Base-by-base conservation (phyloP, 1,284 basidiomycete genomes). In the Cryptococcus jaspeensis region DNA sequence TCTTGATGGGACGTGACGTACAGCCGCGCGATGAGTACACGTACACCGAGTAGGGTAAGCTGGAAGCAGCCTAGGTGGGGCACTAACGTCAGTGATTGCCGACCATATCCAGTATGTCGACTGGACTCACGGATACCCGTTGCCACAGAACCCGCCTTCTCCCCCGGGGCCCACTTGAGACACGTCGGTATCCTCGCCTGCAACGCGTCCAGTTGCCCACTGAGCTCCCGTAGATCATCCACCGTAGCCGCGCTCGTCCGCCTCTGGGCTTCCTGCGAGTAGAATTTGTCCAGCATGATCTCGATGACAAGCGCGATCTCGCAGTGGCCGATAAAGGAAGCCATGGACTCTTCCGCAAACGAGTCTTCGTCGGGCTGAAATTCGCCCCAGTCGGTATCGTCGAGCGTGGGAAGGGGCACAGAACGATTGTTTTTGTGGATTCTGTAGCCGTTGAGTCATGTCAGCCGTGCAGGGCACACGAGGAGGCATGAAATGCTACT, bases 351-450 rank as follows among this genome's bases (percentile, higher is more conserved):
- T 37, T 55, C 53, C 6, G 47, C 47, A 11, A 40, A 5, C 18
- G 23, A 18, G 32, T 55, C 53, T 37, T 49, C 38, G 5, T 53
- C 52, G 2, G 36, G 43, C 44, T 45, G 41, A 37, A 49, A 49
- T 18, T 49, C 53, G 46, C 53, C 53, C 53, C 53, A 55, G 18
- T 55, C 53, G 12, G 53, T 55, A 35, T 55, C 53, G 38, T 50
- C 53, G 36, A 55, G 22, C 1, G 45, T 55, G 8, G 53, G 53
- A 6, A 55, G 23, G 23, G 53, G 44, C 22, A 55, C 53, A 9
- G 47, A 48, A 11, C 53, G 45, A 25, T 49, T 41, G 38, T 32
- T 42, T 22, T 55, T 55, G 12, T 47, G 32, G n/a, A 47, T 46
- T 8, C 48, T 50, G 48, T 38, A 3, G 48, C 28, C 5, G 28